Conservation (phyloP, 192 early-diverging fungal genomes). For the Gonapodya prolifera region DNA sequence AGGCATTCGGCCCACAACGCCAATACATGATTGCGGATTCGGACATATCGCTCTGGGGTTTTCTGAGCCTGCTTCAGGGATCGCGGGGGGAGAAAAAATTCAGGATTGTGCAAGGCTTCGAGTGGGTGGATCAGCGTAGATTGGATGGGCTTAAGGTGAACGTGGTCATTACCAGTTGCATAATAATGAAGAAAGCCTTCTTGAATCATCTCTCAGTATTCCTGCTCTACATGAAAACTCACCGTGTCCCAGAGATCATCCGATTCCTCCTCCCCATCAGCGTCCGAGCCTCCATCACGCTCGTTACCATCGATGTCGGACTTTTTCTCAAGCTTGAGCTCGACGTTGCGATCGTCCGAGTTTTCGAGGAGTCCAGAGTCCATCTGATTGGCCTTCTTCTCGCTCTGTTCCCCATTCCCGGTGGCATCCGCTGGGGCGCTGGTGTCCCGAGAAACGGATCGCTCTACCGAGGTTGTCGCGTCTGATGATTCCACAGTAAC, state of each 20-base stretch:
- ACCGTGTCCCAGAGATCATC: neutral
- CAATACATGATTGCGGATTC: conserved; percentile 80
- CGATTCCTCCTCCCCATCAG: neutral
- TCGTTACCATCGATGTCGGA: neutral
- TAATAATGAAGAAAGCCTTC: neutral
- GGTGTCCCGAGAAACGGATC: too few relatives aligned
- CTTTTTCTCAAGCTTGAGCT: neutral
- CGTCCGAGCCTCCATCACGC: neutral
- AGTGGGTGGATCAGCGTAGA: conserved; percentile 15
- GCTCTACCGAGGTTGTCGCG: too few relatives aligned
- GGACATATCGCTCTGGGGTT: conserved; percentile 77
- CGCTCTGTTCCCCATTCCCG: too few relatives aligned
- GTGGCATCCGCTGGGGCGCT: too few relatives aligned
- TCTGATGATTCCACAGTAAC: too few relatives aligned
- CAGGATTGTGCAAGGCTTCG: conserved; percentile 19
- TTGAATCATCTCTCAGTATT: too few relatives aligned
- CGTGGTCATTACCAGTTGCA: neutral
- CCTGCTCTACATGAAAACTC: too few relatives aligned
- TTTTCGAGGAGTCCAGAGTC: neutral
- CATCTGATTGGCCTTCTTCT: neutral
- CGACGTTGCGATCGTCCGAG: neutral
- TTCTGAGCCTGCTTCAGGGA: conserved; percentile 42
- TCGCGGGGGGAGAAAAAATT: conserved; percentile 21
- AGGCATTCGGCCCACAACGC: conserved; percentile 49
- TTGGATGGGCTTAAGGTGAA: conserved; percentile 7